Conservation (phyloP, 495 filamentous ascomycete genomes). For the Daldinia childiae region DNA sequence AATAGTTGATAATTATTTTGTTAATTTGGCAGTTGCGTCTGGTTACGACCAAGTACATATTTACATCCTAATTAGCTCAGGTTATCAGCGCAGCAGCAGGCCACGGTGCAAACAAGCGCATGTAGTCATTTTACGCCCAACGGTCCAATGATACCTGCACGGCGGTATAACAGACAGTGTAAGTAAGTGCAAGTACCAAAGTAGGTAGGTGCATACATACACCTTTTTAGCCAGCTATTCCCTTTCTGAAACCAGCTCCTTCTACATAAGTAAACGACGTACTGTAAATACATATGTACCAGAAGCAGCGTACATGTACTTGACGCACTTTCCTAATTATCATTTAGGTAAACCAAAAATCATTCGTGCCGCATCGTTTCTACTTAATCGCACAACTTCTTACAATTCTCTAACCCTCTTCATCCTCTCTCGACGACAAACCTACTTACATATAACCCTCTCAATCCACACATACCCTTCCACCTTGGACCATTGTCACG, state of each 20-base stretch:
- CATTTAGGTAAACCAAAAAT: background rate
- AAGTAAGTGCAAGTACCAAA: background rate
- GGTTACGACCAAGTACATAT: background rate
- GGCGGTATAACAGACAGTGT: background rate
- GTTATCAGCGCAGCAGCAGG: background rate
- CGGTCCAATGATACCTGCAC: background rate
- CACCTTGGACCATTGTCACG: constrained; percentile 25
- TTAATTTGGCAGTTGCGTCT: background rate
- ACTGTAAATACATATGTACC: background rate
- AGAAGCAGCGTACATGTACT: background rate
- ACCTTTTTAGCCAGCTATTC: background rate
- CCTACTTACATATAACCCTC: constrained; percentile 11
- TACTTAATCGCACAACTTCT: background rate
- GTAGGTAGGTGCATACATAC: background rate
- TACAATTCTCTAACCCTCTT: background rate
- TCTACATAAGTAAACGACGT: background rate
- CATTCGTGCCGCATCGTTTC: background rate
- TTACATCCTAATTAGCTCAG: background rate
- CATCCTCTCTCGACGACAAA: constrained; percentile 7
- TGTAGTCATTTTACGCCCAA: background rate
- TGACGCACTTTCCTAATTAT: background rate
- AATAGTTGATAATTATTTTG: background rate
- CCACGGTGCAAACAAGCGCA: constrained; percentile 2
- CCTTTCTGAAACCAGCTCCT: constrained; percentile 16
- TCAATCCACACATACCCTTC: constrained; percentile 1